Evolutionary conservation across 306 rosid genomes (phyloP), one percentile per base, ranked within the genome.

Genomic region (Delonix regia): DNA sequence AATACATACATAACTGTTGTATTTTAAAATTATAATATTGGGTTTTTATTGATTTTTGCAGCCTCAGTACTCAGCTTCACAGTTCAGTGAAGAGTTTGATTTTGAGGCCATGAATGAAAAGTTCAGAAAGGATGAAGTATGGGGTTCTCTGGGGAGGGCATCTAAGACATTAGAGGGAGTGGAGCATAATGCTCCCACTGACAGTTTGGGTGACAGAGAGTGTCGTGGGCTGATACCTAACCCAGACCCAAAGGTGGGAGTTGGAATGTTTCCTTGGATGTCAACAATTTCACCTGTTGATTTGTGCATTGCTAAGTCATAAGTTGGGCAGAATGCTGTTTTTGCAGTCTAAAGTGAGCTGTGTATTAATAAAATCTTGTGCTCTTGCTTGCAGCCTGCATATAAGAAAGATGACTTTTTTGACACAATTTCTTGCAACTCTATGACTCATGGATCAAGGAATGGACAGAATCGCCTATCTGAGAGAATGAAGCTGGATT

Each of bases 91-190:
- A 83, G 98, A 93, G 77, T 93, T 91, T 80, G 93, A 93, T 83
- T 91, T 93, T 84, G 84, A 18, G 38, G 93, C 97, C 74, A 93
- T 93, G 98, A 88, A 93, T 49, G 92, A 93, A 76, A 91, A 89
- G 86, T 91, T 89, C 85, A 93, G 84, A 41, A 89, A 91, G 84
- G 93, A 93, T 83, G 94, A 89, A 85, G 89, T 90, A 18, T 90
- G 93, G 94, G 90, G 91, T 60, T 84, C 84, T 65, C 95, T 88
- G 44, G 93, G 93, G 63, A 86, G 83, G 78, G 80, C 78, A 39
- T 77, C 87, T 25, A 74, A 78, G 75, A 82, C 59, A 71, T 51
- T 60, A 61, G 86, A 74, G 44, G 79, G 84, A 73, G 68, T 28
- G 34, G 84, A 84, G 65, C 83, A 67, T 38, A 67, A 21, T 83